Base-by-base conservation (phyloP, 2,329 filamentous ascomycete genomes). In the Thielaviopsis ethacetica region DNA sequence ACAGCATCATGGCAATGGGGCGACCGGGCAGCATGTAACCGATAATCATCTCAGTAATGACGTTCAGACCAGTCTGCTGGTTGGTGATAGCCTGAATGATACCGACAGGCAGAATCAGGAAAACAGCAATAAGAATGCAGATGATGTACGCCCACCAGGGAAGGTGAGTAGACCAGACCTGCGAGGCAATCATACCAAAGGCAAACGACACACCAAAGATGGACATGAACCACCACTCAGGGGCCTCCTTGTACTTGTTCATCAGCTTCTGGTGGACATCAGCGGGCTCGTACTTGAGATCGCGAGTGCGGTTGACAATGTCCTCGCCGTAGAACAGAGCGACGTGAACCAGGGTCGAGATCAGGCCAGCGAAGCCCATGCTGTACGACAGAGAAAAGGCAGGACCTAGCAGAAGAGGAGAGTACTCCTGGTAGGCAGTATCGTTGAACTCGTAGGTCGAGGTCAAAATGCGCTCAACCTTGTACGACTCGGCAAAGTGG, bases 371-470 rank as follows among this genome's bases (percentile, higher is more conserved):
- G 64, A 83, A 83, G 1, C 74, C 76, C 57, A 83, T 70, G 34
- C 77, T 79, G 63, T 83, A 83, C 2, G 70, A 72, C 13, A 83
- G 65, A 3, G 74, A 71, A 63, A 81, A 82, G 0, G 78, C 78
- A 0, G 79, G 78, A 0, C 76, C 77, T 38, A 83, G 64, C 60
- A 76, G 73, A 22, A 78, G 69, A 4, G 76, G 77, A 0, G 75
- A 86, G 67, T 86, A 86, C 22, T 72, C 71, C 62, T 76, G 71
- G 68, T 86, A 86, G 15, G 78, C 78, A 2, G 73, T 75, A 64
- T 77, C 75, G 66, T 85, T 77, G 61, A 86, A 79, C n/a, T 77
- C 72, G 58, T 74, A 71, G 63, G 82, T 72, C 4, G 69, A 63
- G 58, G 76, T 77, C 19, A 86, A 73, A 54, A 86, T 83, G n/a